Base-by-base conservation (phyloP, 2,329 filamentous ascomycete genomes). In the Exophiala dermatitidis region DNA sequence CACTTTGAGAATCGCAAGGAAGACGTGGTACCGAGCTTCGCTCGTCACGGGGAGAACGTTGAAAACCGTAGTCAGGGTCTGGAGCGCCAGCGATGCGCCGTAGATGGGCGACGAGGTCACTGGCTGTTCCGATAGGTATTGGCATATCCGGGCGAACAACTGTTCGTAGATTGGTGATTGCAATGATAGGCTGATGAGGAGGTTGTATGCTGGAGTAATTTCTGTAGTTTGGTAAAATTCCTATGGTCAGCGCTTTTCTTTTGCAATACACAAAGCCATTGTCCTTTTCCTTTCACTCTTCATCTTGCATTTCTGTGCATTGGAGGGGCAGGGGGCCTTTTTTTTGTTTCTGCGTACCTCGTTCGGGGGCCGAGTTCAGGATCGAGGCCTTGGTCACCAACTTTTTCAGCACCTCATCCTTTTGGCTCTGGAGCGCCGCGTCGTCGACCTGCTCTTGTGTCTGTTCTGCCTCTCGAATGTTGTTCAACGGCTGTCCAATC, bases 141-240 rank as follows among this genome's bases (percentile, higher is more conserved):
- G 79, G 82, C 93, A 97, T 66, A 98, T 84, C 65, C 81, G 81
- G 55, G 88, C 86, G 62, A 98, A 84, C 76, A 93, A 86, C 73
- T 86, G 88, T 72, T 89, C 85, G 62, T 86, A 81, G 64, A 90
- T 88, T 65, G 86, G 82, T 56, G 90, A 88, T 74, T 95, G 88
- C 66, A 89, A 80, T 63, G 95, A 83, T 56, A 98, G 84, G 77
- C 96, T 88, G 68, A 97, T 85, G 70, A 98, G 85, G 64, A 97
- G 85, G 76, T 98, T 97, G 76, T 96, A 96, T 57, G 91, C 89
- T 55, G 91, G 86, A 57, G 89, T 90, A 71, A 96, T 93, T 73
- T 97, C 91, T 84, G 67, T 61, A 55, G 55, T 55, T 42, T 48
- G 62, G 61, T 69, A 62, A 69, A 63, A 19, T 19, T 19, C 19